Evolutionary conservation across 768 basidiomycete genomes (phyloP).

Genomic region (Mycena rosella): DNA sequence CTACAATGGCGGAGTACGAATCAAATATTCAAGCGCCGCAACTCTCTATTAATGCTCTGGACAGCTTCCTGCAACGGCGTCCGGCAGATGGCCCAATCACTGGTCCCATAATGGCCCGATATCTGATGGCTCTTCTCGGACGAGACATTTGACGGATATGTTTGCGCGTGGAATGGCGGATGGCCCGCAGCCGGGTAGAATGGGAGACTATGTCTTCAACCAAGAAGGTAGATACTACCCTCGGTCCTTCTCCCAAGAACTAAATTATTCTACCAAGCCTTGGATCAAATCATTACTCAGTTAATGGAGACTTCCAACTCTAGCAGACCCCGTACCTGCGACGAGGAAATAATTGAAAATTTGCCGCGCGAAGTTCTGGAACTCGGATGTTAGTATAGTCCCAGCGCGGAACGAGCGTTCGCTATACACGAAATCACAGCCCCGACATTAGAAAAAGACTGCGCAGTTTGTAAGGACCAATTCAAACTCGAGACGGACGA

Average conservation of each 20-base stretch:
- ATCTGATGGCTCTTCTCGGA: slow-evolving; percentile 73
- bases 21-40: too few species aligned
- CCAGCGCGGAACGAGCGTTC: neutral
- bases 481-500: slow-evolving; percentile 78
- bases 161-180: slow-evolving; percentile 53
- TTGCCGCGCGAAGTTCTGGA: slow-evolving; percentile 74
- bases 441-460: slow-evolving; percentile 77
- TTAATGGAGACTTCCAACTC: slow-evolving; percentile 86
- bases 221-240: slow-evolving; percentile 74
- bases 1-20: slow-evolving; percentile 71
- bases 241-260: neutral
- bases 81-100: slow-evolving; percentile 57
- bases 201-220: slow-evolving; percentile 94
- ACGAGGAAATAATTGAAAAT: slow-evolving; percentile 82
- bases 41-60: slow-evolving; percentile 20
- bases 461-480: slow-evolving; percentile 93
- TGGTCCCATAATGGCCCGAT: slow-evolving; percentile 78
- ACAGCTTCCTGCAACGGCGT: slow-evolving; percentile 52
- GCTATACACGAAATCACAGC: slow-evolving; percentile 53
- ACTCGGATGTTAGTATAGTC: slow-evolving; percentile 67
- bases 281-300: slow-evolving; percentile 89
- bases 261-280: slow-evolving; percentile 58
- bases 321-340: slow-evolving; percentile 85
- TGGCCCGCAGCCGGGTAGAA: slow-evolving; percentile 64
- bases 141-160: slow-evolving; percentile 60